Conservation (phyloP, 1,284 basidiomycete species). For the Albatrellus sp. region DNA sequence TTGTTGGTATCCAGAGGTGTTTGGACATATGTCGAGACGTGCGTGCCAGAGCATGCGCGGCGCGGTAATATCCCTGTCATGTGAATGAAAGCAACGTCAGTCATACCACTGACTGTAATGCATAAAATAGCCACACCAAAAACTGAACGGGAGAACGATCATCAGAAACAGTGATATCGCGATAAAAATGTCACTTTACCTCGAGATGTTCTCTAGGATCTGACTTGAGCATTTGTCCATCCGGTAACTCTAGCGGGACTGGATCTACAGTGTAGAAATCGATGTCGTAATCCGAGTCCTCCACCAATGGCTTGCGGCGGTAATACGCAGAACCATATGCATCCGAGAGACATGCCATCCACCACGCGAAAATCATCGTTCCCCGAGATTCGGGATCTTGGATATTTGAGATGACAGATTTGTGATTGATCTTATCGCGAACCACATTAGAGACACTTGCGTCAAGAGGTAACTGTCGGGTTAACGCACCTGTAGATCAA, state of each 20-base stretch:
- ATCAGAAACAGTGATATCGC: conserved; percentile 1
- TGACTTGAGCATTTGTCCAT: conserved; percentile 35
- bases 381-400: conserved; percentile 60
- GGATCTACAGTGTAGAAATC: conserved; percentile 70
- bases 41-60: conserved; percentile 68
- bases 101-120: conserved; percentile 25
- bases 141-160: not conserved
- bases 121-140: not conserved
- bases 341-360: conserved; percentile 50
- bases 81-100: conserved; percentile 1
- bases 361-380: conserved; percentile 81
- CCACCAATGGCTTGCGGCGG: conserved; percentile 42
- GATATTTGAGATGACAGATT: conserved; percentile 57
- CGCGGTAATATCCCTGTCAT: conserved; percentile 61
- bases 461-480: not conserved
- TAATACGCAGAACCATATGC: conserved; percentile 49
- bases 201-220: conserved; percentile 66
- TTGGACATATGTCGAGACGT: conserved; percentile 70
- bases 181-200: conserved; percentile 24
- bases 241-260: conserved; percentile 29
- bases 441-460: conserved; percentile 8
- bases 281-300: conserved; percentile 60
- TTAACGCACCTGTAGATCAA: conserved; percentile 53
- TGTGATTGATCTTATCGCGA: conserved; percentile 58
- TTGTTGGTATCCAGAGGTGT: conserved; percentile 67